Percentiles rank a stretch among this genome's conserved stretches.
These are phyloP conservation scores for Albizia julibrissin DNA, from an alignment of 306 rosid species.

Conservation along the genomic window DNA sequence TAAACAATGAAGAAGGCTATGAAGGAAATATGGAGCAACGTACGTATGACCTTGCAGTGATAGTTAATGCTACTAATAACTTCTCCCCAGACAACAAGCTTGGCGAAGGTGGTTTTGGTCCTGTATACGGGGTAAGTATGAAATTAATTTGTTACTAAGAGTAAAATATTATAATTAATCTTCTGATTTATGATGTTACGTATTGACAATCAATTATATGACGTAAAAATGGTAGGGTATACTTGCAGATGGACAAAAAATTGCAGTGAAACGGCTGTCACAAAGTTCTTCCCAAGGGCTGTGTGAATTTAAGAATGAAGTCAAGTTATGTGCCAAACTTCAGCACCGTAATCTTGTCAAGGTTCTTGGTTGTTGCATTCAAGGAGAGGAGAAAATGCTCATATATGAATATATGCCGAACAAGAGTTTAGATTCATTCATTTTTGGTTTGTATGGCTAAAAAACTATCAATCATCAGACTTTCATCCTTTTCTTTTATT, in stretches of 20 bases:
- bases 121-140: not conserved
- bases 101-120: not conserved
- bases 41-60: not conserved
- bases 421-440: not conserved
- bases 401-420: conserved; percentile 3
- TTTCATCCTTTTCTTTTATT: not conserved
- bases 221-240: not conserved
- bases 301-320: not conserved
- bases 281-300: not conserved
- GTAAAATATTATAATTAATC: not conserved
- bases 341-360: not conserved
- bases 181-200: not conserved
- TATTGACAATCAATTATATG: not conserved
- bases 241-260: not conserved
- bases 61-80: not conserved
- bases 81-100: not conserved
- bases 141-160: not conserved
- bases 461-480: not conserved
- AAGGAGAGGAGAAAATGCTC: not conserved
- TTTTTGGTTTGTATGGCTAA: not conserved
- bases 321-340: not conserved
- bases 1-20: not conserved
- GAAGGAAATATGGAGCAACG: not conserved
- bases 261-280: not conserved
- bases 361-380: not conserved